These are phyloP conservation scores for Phlyctochytrium arcticum DNA, from an alignment of 192 early-diverging fungal species.

Conservation along the genomic window DNA sequence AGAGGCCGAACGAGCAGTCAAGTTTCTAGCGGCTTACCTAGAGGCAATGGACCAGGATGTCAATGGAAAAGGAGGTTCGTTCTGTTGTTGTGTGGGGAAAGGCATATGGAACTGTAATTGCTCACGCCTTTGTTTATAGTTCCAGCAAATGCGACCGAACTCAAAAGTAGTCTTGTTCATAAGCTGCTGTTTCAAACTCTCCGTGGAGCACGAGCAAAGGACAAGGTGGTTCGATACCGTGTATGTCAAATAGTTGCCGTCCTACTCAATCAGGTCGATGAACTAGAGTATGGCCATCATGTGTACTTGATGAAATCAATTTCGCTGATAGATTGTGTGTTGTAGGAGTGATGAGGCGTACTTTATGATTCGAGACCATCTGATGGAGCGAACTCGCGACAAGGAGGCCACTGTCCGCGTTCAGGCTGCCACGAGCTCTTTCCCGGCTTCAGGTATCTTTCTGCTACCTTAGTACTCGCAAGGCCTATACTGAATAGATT, in stretches of 20 bases:
- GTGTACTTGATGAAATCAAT: not conserved
- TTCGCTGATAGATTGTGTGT: no score
- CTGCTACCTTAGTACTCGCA: not conserved
- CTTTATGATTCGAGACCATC: conserved; percentile 57
- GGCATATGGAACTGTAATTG: not conserved
- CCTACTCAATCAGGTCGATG: conserved; percentile 66
- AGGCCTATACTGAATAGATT: not conserved
- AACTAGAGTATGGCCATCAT: conserved; percentile 60
- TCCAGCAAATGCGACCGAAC: not conserved
- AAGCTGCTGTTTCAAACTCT: conserved; percentile 64
- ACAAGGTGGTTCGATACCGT: conserved; percentile 69
- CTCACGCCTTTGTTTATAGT: not conserved
- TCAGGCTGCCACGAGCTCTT: conserved; percentile 72
- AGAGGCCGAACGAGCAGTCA: conserved; percentile 65
- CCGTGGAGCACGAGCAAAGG: conserved; percentile 75
- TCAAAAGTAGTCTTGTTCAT: conserved; percentile 45
- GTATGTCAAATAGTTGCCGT: conserved; percentile 74
- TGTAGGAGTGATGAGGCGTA: conserved; percentile 79
- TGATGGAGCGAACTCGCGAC: conserved; percentile 71
- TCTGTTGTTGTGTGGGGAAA: no score
- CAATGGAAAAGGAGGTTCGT: conserved; percentile 39
- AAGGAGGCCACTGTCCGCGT: conserved; percentile 76
- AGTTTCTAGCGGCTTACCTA: conserved; percentile 72
- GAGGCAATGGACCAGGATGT: conserved; percentile 49
- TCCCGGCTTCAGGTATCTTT: conserved; percentile 63